A percentile compares a stretch with the other conserved stretches of the same genome.
phyloP scores from a whole-genome alignment of 2,329 filamentous ascomycete genomes.

The Cucurbitaria berberidis region DNA sequence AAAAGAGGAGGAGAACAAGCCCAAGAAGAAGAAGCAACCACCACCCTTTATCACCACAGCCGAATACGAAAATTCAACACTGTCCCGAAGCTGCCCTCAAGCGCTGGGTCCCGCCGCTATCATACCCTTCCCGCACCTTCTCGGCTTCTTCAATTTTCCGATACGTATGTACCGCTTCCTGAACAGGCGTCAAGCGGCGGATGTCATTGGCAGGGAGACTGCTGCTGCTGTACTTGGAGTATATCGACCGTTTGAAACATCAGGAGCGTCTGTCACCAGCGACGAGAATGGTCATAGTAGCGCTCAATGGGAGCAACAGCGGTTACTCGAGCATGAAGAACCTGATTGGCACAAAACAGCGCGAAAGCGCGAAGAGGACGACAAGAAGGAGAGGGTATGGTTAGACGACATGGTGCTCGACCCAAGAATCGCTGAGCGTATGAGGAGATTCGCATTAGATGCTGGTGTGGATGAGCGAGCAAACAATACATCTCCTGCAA shows the following conservation, averaged over 20 bases:
- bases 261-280: constrained; percentile 34
- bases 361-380: constrained; percentile 60
- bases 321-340: constrained; percentile 73
- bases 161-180: constrained; percentile 87
- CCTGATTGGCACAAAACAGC: constrained; percentile 83
- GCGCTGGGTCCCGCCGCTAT: constrained; percentile 75
- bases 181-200: constrained; percentile 82
- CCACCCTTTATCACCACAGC: constrained; percentile 74
- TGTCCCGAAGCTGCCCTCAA: constrained; percentile 70
- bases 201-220: constrained; percentile 84
- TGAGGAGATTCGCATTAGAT: constrained; percentile 77
- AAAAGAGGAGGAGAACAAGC: constrained; percentile 52
- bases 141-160: constrained; percentile 91
- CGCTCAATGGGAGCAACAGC: constrained; percentile 65
- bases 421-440: constrained; percentile 73
- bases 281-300: constrained; percentile 41
- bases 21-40: constrained; percentile 63
- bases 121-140: constrained; percentile 83
- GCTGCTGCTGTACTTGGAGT: constrained; percentile 78
- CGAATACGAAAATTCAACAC: constrained; percentile 71
- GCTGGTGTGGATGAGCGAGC: constrained; percentile 74
- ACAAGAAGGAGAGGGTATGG: constrained; percentile 70
- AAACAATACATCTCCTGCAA: constrained; percentile 24
- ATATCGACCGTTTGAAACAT: constrained; percentile 54
- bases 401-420: constrained; percentile 76